Conservation (phyloP, 2,329 filamentous ascomycete genomes). For the Trichophyton simii region DNA sequence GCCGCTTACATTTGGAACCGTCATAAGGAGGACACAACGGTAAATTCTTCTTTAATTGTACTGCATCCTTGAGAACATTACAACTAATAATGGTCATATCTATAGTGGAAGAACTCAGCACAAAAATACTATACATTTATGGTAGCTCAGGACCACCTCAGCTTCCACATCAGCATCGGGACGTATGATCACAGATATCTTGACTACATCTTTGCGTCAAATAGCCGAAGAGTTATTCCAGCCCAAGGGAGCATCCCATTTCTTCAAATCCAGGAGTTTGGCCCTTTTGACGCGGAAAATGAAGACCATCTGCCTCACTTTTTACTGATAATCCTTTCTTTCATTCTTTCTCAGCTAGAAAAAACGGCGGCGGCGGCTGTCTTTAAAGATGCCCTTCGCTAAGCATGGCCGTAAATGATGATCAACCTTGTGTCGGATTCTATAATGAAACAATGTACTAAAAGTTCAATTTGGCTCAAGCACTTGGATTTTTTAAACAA, state of each 20-base stretch:
- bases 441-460: too few species aligned
- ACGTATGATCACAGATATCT: slow-evolving; percentile 11
- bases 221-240: slow-evolving; percentile 2
- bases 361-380: neutral
- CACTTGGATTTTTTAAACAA: too few species aligned
- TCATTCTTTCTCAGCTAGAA: slow-evolving; percentile 6
- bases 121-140: slow-evolving; percentile 11
- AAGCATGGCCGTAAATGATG: too few species aligned
- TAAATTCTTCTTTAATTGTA: slow-evolving; percentile 2
- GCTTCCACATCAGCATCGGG: slow-evolving; percentile 11
- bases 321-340: slow-evolving; percentile 8
- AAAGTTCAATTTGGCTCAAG: too few species aligned
- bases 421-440: too few species aligned
- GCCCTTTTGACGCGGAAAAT: slow-evolving; percentile 4
- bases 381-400: neutral
- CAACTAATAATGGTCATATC: neutral
- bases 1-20: slow-evolving; percentile 12
- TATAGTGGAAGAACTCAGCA: slow-evolving; percentile 1
- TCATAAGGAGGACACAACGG: slow-evolving; percentile 6
- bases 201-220: slow-evolving; percentile 11
- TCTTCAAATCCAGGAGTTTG: slow-evolving; percentile 12
- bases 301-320: neutral
- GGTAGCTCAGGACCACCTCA: slow-evolving; percentile 8
- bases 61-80: neutral
- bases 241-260: neutral